Evolutionary conservation across 1,139 yeast species (phyloP), one percentile per base, ranked within the genome.

Genomic region (Blastobotrys persicus): DNA sequence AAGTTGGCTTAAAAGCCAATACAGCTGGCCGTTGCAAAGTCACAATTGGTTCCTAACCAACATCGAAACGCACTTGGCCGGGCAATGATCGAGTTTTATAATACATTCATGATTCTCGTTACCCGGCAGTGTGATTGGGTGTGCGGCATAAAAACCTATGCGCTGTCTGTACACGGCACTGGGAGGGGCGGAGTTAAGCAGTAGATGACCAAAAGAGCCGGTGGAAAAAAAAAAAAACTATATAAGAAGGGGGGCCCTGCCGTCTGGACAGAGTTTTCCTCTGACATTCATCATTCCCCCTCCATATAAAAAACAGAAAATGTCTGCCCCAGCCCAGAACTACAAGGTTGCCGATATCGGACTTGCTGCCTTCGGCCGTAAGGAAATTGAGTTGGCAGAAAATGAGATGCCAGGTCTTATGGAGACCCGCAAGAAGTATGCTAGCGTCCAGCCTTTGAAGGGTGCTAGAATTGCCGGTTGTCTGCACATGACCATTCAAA

Each of bases 351-450:
- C 98, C 69, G 99, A 92, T 75, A 86, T 94, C 76, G 88, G 97
- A 65, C 83, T 92, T 64, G 98, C 99, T 70, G 98, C 98, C 70
- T 92, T 92, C 75, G 99, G 99, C 78, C 89, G 98, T 82, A 94
- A 92, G 78, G 99, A 92, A 78, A 92, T 92, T 69, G 98, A 92
- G 77, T 83, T 92, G 73, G 92, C 98, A 61, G 98, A 94, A 80
- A 92, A 92, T 73, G 98, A 92, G 78, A 94, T 94, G 98, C 98
- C 98, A 65, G 99, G 99, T 80, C 83, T 92, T 71, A 92, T 92
- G 95, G 88, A 91, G 77, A 91, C 92, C 77, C 87, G 98, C 79
- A 81, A 79, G 74, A 84, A 85, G 75, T 92, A 91, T 78, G 98
- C 95, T 64, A 77, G 79, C 51, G 84, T 81, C 59, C 97, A 92